Base-by-base conservation (phyloP, 768 basidiomycete species). In the Chalciporus pseudorubinellus region DNA sequence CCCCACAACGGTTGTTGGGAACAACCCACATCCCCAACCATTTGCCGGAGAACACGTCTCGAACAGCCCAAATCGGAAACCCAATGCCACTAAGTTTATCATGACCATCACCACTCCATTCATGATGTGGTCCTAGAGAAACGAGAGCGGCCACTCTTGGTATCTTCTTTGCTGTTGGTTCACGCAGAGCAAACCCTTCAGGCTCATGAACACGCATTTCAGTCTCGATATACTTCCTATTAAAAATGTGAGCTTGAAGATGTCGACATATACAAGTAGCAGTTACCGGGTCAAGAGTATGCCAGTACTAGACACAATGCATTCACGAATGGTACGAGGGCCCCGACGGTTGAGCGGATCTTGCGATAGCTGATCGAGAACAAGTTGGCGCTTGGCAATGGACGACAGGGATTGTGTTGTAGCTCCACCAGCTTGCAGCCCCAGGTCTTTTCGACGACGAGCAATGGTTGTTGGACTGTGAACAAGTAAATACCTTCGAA, bases 21-120 rank as follows among this genome's bases (percentile, higher is more conserved):
- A 71, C 59, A 19, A 70, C 68, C 63, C 66, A 66, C 10, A 64
- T 21, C 5, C 62, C 60, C 0, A 69, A 46, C 67, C 66, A 73
- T 42, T 62, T 62, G 3, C 63, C 57, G 0, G 58, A 51, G 51
- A 55, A 63, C n/a, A 59, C 54, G 39, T 73, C 67, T 1, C 54
- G 34, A 34, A 70, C 48, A 3, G 57, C 67, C 61, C 61, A 67
- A 9, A 70, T 61, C 0, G 63, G 68, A 58, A 72, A 72, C 1
- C 72, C 67, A 41, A 71, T 66, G 11, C 24, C 43, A 9, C 43
- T 40, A 3, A 73, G 58, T 49, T 73, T 73, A 50, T 71, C 67
- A 46, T 73, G 67, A 1, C 72, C 72, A 61, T 72, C 66, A 8
- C 56, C 65, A 43, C 58, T 60, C 69, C 72, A 73, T 21, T 64